Conservation (phyloP, 768 basidiomycete species). For the Phanerochaete carnosa region DNA sequence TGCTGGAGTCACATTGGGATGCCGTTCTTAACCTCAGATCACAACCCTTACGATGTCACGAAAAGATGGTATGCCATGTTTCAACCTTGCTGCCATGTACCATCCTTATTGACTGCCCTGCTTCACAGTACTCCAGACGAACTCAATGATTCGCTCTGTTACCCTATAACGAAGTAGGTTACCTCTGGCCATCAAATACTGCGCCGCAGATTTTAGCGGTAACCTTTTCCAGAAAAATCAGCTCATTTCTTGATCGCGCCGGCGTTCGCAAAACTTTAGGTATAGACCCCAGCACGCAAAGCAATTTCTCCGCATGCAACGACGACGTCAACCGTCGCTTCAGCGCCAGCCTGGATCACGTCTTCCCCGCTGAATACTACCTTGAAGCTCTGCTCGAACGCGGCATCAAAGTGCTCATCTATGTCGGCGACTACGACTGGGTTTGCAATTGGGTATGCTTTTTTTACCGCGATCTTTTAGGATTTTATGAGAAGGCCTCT, state of each 20-base stretch:
- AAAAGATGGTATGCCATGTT: slow-evolving; percentile 22
- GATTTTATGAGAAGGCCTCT: background rate
- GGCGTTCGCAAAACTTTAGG: slow-evolving; percentile 55
- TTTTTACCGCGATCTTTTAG: slow-evolving; percentile 7
- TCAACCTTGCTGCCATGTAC: too few species aligned
- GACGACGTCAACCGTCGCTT: slow-evolving; percentile 49
- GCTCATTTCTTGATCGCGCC: slow-evolving; percentile 36
- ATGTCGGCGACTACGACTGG: slow-evolving; percentile 54
- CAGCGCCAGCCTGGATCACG: slow-evolving; percentile 36
- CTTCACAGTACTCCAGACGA: slow-evolving; percentile 59
- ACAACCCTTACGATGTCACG: slow-evolving; percentile 70
- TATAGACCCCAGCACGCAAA: slow-evolving; percentile 45
- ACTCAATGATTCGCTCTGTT: slow-evolving; percentile 60
- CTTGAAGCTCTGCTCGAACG: slow-evolving; percentile 53
- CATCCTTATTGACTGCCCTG: slow-evolving; percentile 16
- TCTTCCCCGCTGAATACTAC: slow-evolving; percentile 34
- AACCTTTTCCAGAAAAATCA: slow-evolving; percentile 44
- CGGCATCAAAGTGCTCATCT: slow-evolving; percentile 48
- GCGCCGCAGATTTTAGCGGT: background rate
- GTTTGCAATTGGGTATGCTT: slow-evolving; percentile 49
- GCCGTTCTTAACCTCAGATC: slow-evolving; percentile 28
- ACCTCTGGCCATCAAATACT: background rate
- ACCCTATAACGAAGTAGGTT: slow-evolving; percentile 47
- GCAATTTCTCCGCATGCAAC: slow-evolving; percentile 40
- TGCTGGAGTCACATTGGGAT: slow-evolving; percentile 29